These are phyloP conservation scores for Sutorius australiensis DNA, from an alignment of 768 basidiomycete genomes.

Conservation along the genomic window DNA sequence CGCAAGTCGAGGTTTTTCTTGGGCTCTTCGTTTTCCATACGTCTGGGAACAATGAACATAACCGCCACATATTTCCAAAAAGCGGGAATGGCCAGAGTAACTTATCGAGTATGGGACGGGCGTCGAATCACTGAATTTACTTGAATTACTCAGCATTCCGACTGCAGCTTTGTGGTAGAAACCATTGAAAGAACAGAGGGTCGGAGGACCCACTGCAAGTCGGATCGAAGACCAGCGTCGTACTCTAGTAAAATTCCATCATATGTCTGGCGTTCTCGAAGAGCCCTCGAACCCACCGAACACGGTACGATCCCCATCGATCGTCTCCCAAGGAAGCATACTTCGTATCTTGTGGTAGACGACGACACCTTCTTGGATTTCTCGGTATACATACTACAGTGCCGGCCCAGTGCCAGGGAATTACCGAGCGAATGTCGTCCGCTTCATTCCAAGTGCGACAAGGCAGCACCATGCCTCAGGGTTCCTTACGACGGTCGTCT, in stretches of 20 bases:
- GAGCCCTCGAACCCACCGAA: constrained; percentile 9
- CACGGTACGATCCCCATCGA: constrained; percentile 15
- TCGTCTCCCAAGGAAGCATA: constrained; percentile 16
- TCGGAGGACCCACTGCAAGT: neutral
- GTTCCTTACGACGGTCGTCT: neutral
- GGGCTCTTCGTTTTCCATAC: too few species aligned
- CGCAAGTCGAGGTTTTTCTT: too few species aligned
- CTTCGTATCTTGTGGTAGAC: constrained; percentile 11
- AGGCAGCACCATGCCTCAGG: neutral
- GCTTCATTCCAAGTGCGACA: neutral
- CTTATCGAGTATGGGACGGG: too few species aligned
- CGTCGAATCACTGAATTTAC: too few species aligned
- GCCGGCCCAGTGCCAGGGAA: constrained; percentile 31
- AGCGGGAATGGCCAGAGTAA: too few species aligned
- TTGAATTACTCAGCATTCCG: neutral
- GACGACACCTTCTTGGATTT: constrained; percentile 13
- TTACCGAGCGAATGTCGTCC: constrained; percentile 28
- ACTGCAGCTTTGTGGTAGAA: neutral
- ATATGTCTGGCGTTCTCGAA: constrained; percentile 16
- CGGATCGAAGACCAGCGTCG: neutral
- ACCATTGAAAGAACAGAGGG: neutral
- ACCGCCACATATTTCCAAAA: too few species aligned
- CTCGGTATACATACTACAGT: constrained; percentile 11
- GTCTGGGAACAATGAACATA: too few species aligned
- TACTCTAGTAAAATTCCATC: constrained; percentile 26